Base-by-base conservation (phyloP, 2,329 filamentous ascomycete species). In the Hymenoscyphus fraxineus region DNA sequence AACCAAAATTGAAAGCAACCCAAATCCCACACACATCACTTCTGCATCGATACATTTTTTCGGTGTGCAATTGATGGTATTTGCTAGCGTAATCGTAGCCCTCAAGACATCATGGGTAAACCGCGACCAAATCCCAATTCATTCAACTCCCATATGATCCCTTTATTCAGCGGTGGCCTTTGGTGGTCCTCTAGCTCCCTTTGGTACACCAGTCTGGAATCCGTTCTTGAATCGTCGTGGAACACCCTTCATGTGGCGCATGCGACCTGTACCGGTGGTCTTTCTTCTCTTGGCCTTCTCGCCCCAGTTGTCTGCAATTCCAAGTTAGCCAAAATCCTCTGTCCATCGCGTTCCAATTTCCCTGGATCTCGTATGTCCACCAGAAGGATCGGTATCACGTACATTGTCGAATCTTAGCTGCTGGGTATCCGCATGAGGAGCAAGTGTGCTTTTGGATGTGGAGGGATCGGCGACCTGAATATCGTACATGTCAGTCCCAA, bases 201-300 rank as follows among this genome's bases (percentile, higher is more conserved):
- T 93, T 79, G 93, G 93, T 75, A 85, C 81, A 79, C 95, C 95
- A 74, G 83, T 87, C 85, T 91, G 94, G 92, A 99, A 99, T 76
- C 93, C 93, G 85, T 99, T 99, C 86, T 90, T 92, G 89, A 97
- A 97, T 83, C 88, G 88, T 81, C 95, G 90, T 79, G 93, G 85
- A 79, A 99, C 89, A 77, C 86, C 87, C 87, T 96, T 96, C 80
- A 99, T 87, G 85, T 93, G 92, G 80, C 92, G 88, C 89, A 93
- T 95, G 82, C 95, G 92, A 81, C 95, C 95, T 78, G 92, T 94
- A 77, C 95, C 95, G 80, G 91, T 94, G 79, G 94, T 97, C 93
- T 97, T 98, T 90, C 95, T 96, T 82, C 95, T 88, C 92, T 98
- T 98, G 77, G 93, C 94, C 91, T 99, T 99, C 88, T 98, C 94